Evolutionary conservation across 129 eudicot species (phyloP).

Genomic region (Heracleum sosnowskyi): DNA sequence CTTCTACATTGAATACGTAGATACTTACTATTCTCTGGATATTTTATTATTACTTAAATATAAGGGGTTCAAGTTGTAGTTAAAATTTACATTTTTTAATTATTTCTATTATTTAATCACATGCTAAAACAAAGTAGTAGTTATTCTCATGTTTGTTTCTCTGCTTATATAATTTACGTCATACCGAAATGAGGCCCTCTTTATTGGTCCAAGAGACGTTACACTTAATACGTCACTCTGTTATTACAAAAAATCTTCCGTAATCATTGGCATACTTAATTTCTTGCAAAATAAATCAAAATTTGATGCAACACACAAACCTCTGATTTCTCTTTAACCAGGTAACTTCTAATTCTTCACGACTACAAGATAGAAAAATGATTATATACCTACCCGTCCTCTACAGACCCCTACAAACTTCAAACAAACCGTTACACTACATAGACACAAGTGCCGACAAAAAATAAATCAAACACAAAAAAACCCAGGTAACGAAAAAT

Average conservation of each 20-base stretch:
- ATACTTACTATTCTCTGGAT: neutral
- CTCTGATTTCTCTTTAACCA: neutral
- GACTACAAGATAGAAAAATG: too few species aligned
- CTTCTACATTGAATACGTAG: neutral
- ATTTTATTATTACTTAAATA: neutral
- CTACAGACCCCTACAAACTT: neutral
- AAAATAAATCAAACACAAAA: neutral
- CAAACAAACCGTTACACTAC: neutral
- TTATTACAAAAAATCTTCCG: neutral
- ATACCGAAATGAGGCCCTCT: neutral
- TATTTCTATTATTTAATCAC: neutral
- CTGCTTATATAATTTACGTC: neutral
- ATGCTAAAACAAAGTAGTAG: neutral
- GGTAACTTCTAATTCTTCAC: neutral
- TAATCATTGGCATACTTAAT: neutral
- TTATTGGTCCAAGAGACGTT: neutral
- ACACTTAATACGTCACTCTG: neutral
- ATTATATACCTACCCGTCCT: neutral
- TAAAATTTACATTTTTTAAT: neutral
- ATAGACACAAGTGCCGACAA: neutral
- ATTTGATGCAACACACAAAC: neutral
- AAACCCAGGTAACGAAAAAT: neutral
- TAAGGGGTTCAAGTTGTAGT: neutral
- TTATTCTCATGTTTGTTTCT: neutral
- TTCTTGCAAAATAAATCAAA: neutral